Percentiles rank a stretch among this genome's conserved stretches.
Evolutionary conservation across 78 protist genomes (phyloP).

Genomic region (Chrysochromulina tobinii): DNA sequence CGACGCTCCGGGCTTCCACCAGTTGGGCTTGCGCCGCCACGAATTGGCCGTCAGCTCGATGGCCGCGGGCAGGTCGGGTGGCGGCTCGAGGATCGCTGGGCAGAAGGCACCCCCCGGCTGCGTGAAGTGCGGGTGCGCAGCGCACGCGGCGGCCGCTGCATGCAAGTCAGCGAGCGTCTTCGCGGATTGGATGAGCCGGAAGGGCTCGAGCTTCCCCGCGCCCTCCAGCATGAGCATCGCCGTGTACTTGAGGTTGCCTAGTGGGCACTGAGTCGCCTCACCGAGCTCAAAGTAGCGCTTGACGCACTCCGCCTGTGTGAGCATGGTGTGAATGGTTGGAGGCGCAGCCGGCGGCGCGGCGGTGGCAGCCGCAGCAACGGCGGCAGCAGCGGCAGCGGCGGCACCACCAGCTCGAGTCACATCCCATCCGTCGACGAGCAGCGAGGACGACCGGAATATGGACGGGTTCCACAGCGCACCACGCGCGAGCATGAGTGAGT

Average conservation of each 20-base stretch:
- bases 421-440: neutral
- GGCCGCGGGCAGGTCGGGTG: neutral
- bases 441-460: neutral
- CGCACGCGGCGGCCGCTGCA: neutral
- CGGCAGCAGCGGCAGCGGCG: neutral
- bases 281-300: neutral
- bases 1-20: no score
- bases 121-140: neutral
- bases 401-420: neutral
- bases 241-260: neutral
- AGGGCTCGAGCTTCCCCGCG: neutral
- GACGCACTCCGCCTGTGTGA: neutral
- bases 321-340: neutral
- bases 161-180: neutral
- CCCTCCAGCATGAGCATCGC: neutral
- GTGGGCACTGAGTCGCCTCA: neutral
- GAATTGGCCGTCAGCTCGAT: neutral
- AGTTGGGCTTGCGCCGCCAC: neutral
- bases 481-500: constrained; percentile 47
- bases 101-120: no score
- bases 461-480: constrained; percentile 43
- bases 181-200: neutral
- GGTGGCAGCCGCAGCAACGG: neutral
- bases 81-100: neutral
- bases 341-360: neutral